Conservation (phyloP, 345 rosid genomes). For the Rubroshorea leprosula region DNA sequence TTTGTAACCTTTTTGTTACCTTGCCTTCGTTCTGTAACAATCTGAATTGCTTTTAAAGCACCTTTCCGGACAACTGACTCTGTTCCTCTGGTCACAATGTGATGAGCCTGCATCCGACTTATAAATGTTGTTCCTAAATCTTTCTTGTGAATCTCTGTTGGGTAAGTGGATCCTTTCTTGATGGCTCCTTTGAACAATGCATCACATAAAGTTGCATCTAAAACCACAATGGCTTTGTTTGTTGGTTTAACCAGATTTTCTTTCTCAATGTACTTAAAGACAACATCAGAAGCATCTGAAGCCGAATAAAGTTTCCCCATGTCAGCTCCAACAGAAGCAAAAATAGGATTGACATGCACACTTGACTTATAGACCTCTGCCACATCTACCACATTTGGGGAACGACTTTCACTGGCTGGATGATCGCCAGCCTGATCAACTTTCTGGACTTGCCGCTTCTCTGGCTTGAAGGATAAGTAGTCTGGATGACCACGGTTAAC, state of each 20-base stretch:
- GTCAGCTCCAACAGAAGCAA: slow-evolving; percentile 76
- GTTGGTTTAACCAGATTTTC: slow-evolving; percentile 71
- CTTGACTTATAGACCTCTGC: slow-evolving; percentile 83
- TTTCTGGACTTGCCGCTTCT: slow-evolving; percentile 53
- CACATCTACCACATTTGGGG: slow-evolving; percentile 61
- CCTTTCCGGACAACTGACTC: slow-evolving; percentile 83
- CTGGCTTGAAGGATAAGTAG: slow-evolving; percentile 74
- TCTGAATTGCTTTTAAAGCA: slow-evolving; percentile 68
- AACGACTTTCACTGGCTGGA: slow-evolving; percentile 30
- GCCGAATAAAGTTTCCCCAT: slow-evolving; percentile 60
- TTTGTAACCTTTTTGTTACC: slow-evolving; percentile 93
- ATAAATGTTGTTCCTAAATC: slow-evolving; percentile 65
- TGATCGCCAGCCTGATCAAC: slow-evolving; percentile 36
- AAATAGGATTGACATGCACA: slow-evolving; percentile 72
- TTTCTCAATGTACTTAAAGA: slow-evolving; percentile 68
- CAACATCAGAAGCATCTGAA: slow-evolving; percentile 82
- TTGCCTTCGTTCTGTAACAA: slow-evolving; percentile 82
- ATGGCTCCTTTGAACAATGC: slow-evolving; percentile 89
- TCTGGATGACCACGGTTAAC: slow-evolving; percentile 64
- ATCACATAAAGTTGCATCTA: slow-evolving; percentile 81
- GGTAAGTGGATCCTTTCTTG: slow-evolving; percentile 86
- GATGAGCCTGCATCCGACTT: slow-evolving; percentile 81
- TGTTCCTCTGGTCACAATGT: slow-evolving; percentile 62
- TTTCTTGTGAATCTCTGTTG: slow-evolving; percentile 81
- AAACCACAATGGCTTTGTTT: slow-evolving; percentile 56